These are phyloP conservation scores for Lagenidium giganteum DNA, from an alignment of 352 stramenopile genomes.

Conservation along the genomic window DNA sequence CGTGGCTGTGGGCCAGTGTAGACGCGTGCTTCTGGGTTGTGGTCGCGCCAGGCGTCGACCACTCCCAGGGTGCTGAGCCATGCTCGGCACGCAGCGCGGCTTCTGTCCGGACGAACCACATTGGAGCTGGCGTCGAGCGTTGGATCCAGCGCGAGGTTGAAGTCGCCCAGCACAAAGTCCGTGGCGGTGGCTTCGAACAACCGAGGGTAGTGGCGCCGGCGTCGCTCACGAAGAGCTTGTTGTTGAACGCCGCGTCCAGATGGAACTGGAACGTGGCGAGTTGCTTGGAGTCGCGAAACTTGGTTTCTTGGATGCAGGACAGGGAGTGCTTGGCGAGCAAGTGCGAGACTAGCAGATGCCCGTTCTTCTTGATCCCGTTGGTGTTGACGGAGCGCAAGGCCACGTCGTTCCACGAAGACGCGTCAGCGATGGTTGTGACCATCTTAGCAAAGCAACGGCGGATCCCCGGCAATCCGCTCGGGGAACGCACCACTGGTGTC, in stretches of 20 bases:
- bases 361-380: too few species aligned
- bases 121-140: slow-evolving; percentile 4
- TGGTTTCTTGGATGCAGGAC: not conserved
- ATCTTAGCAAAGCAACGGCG: too few species aligned
- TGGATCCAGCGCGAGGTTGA: not conserved
- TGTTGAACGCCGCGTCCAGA: not conserved
- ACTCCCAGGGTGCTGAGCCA: slow-evolving; percentile 13
- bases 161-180: slow-evolving; percentile 3
- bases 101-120: slow-evolving; percentile 3
- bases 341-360: too few species aligned
- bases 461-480: too few species aligned
- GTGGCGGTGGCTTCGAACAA: not conserved
- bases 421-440: too few species aligned
- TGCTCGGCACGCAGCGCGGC: not conserved
- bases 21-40: slow-evolving; percentile 1
- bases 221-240: too few species aligned
- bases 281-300: not conserved
- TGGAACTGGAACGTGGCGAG: not conserved
- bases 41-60: slow-evolving; percentile 13
- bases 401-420: too few species aligned
- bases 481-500: too few species aligned
- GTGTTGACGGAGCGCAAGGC: too few species aligned
- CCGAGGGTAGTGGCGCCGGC: too few species aligned
- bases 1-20: slow-evolving; percentile 7
- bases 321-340: too few species aligned